Evolutionary conservation across 2,329 filamentous ascomycete species (phyloP), one percentile per base, ranked within the genome.

Genomic region (Cladosporium sp.): DNA sequence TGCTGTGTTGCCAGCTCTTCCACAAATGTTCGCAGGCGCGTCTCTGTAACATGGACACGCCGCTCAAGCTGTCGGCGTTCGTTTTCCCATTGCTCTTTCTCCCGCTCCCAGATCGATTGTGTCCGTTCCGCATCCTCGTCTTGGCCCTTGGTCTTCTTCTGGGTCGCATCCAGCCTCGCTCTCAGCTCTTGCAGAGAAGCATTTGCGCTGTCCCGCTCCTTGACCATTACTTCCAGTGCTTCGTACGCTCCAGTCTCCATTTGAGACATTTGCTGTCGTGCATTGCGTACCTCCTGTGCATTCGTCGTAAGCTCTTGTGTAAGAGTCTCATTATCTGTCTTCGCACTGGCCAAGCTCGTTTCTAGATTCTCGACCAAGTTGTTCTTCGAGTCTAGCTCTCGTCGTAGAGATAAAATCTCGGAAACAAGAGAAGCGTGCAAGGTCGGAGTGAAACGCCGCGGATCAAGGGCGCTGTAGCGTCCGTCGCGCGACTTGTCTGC

Each of bases 351-450:
- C 34, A 99, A 76, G 24, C 81, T 85, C 1, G 81, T 78, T 74
- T 99, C 94, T 15, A 99, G 79, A 54, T 83, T 85, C 70, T 97
- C 92, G 56, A 99, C 96, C 54, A 91, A 82, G 66, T 85, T 90
- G 44, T 87, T 83, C 74, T 96, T 97, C 40, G 89, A 90, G 69
- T 99, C 94, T 61, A 97, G 84, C 63, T 99, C 94, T 58, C 94
- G 83, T 20, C 92, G 85, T 50, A 99, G 76, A 2, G 86, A 85
- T 37, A 99, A 78, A 61, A 99, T 99, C 72, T 99, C 94, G 0
- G 93, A 93, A 0, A 99, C 93, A 6, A 99, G 78, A 50, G 90
- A 97, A 8, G 94, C 94, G 72, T 97, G 94, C 10, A 99, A 77
- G 0, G 92, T 97, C 1, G 94, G 94, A 0, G 94, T 99, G 69